Percentiles rank a stretch among this genome's conserved stretches.
Evolutionary conservation across 176 grass and related monocot genomes (phyloP).

Genomic region (Phoenix roebelenii): DNA sequence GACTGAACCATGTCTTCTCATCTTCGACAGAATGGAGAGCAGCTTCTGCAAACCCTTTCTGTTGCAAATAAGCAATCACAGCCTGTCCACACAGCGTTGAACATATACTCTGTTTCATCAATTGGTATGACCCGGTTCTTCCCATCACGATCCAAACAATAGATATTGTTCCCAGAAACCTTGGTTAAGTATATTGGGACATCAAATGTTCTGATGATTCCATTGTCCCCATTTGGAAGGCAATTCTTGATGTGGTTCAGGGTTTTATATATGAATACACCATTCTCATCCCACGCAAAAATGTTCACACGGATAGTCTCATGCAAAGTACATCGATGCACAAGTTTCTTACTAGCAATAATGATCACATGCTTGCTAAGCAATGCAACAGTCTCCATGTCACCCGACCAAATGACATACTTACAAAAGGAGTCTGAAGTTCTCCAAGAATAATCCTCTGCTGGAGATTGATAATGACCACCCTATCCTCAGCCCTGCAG

Average conservation of each 20-base stretch:
- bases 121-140: slow-evolving; percentile 80
- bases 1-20: slow-evolving; percentile 91
- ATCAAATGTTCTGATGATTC: neutral
- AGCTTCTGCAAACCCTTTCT: slow-evolving; percentile 96
- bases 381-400: slow-evolving; percentile 93
- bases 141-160: slow-evolving; percentile 87
- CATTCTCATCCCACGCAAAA: slow-evolving; percentile 97
- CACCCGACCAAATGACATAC: slow-evolving; percentile 80
- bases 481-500: slow-evolving; percentile 77
- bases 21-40: slow-evolving; percentile 99
- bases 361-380: slow-evolving; percentile 90
- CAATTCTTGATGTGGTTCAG: no score
- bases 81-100: slow-evolving; percentile 91
- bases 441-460: slow-evolving; percentile 79
- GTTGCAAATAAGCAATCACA: slow-evolving; percentile 94
- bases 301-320: slow-evolving; percentile 97
- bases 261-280: slow-evolving; percentile 54
- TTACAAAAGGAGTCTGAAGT: slow-evolving; percentile 73
- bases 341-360: slow-evolving; percentile 80
- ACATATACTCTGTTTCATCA: slow-evolving; percentile 93
- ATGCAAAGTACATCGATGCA: slow-evolving; percentile 71
- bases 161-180: slow-evolving; percentile 64
- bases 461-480: slow-evolving; percentile 81
- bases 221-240: no score
- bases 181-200: slow-evolving; percentile 91